A percentile compares a stretch with the other conserved stretches of the same genome.
phyloP scores from a whole-genome alignment of 768 basidiomycete species.

The Tulasnella calospora region DNA sequence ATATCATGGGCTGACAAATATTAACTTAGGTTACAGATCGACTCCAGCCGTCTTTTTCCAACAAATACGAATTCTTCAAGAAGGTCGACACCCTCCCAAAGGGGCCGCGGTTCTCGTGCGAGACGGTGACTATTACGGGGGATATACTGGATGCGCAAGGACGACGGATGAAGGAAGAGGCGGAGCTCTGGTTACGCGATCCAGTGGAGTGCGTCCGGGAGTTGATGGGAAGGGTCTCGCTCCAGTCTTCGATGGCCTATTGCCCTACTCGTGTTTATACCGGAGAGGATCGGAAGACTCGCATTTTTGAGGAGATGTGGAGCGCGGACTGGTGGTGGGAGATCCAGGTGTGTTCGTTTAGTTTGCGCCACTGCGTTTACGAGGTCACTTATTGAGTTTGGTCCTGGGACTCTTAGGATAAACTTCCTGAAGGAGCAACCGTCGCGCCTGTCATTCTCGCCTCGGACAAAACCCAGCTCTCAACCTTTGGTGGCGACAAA shows the following conservation, averaged over 20 bases:
- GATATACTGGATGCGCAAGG: neutral
- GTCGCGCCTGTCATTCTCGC: constrained; percentile 46
- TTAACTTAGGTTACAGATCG: no score
- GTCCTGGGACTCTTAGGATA: no score
- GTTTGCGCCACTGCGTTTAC: constrained; percentile 23
- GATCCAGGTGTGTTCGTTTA: neutral
- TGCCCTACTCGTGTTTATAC: constrained; percentile 34
- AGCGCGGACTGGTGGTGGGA: constrained; percentile 20
- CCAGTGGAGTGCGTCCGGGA: no score
- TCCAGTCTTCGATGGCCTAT: constrained; percentile 35
- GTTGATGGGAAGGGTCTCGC: constrained; percentile 34
- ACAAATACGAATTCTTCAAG: constrained; percentile 15
- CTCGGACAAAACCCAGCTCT: no score
- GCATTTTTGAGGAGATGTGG: constrained; percentile 32
- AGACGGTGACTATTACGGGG: neutral
- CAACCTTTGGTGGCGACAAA: constrained; percentile 40
- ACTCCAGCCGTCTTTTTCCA: no score
- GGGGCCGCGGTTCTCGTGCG: neutral
- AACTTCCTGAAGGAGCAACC: constrained; percentile 32
- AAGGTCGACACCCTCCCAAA: constrained; percentile 11
- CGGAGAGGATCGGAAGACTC: constrained; percentile 26
- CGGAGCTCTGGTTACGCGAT: constrained; percentile 35
- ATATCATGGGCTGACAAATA: no score
- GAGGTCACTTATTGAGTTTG: no score
- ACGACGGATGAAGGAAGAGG: neutral